Conservation (phyloP, 768 basidiomycete species). For the Pisolithus tinctorius region DNA sequence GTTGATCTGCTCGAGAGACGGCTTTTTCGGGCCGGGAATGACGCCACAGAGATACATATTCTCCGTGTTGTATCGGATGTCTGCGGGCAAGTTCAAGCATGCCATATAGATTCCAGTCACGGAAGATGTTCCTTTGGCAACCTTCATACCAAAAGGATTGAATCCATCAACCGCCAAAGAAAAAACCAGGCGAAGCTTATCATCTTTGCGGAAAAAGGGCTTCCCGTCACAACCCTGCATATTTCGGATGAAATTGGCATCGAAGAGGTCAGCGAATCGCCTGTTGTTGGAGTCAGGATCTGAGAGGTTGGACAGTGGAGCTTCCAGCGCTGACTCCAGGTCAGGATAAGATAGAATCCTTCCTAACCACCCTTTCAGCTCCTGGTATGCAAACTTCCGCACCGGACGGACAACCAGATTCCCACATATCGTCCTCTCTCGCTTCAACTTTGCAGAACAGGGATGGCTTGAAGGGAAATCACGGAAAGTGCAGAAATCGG, state of each 20-base stretch:
- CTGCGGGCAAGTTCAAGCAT: constrained; percentile 30
- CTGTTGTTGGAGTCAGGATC: constrained; percentile 6
- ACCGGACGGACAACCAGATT: neutral
- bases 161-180: constrained; percentile 19
- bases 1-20: constrained; percentile 28
- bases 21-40: constrained; percentile 36
- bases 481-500: constrained; percentile 14
- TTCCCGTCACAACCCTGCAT: constrained; percentile 20
- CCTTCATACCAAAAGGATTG: constrained; percentile 17
- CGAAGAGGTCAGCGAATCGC: constrained; percentile 10
- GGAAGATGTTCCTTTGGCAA: constrained; percentile 18
- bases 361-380: constrained; percentile 22
- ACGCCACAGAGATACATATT: no score
- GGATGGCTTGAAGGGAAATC: constrained; percentile 6
- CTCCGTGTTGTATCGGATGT: constrained; percentile 25
- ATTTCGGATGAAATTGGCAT: constrained; percentile 17
- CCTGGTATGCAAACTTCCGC: constrained; percentile 19
- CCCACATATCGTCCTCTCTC: neutral
- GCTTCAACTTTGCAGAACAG: constrained; percentile 3
- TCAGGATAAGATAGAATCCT: constrained; percentile 18
- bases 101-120: constrained; percentile 24
- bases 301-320: neutral
- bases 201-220: constrained; percentile 12
- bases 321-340: constrained; percentile 22
- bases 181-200: constrained; percentile 17